Evolutionary conservation across 148 eudicot genomes (phyloP).

Genomic region (Fagopyrum tataricum): DNA sequence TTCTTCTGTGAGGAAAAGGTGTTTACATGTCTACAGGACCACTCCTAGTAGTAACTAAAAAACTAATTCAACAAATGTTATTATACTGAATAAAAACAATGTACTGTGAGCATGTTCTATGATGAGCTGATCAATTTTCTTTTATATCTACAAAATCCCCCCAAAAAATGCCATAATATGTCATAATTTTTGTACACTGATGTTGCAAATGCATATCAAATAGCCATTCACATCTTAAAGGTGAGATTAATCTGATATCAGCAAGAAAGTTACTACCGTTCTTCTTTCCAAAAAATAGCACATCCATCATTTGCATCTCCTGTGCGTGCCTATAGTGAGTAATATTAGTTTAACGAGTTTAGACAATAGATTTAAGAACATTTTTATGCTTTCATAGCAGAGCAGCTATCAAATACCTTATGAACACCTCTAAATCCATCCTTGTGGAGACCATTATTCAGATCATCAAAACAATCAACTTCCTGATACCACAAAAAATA

Average conservation of each 20-base stretch:
- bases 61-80: background rate
- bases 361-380: background rate
- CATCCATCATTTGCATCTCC: slow-evolving; percentile 91
- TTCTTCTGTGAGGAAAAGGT: background rate
- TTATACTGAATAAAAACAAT: background rate
- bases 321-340: slow-evolving; percentile 47
- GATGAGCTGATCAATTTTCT: background rate
- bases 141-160: background rate
- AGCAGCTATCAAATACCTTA: slow-evolving; percentile 40
- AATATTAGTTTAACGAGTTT: slow-evolving; percentile 1
- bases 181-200: slow-evolving; percentile 1
- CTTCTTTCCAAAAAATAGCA: slow-evolving; percentile 81
- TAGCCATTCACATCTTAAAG: background rate
- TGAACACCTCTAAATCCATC: slow-evolving; percentile 66
- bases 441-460: slow-evolving; percentile 38
- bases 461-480: slow-evolving; percentile 72
- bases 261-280: slow-evolving; percentile 37
- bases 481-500: slow-evolving; percentile 36
- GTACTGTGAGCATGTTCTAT: background rate
- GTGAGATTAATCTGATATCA: background rate
- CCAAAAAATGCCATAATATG: background rate
- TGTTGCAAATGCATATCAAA: slow-evolving; percentile 4
- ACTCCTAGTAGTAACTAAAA: background rate
- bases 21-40: background rate
- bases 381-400: background rate